Conservation (phyloP, 169 alveolate species). For the Plasmodium sp. region DNA sequence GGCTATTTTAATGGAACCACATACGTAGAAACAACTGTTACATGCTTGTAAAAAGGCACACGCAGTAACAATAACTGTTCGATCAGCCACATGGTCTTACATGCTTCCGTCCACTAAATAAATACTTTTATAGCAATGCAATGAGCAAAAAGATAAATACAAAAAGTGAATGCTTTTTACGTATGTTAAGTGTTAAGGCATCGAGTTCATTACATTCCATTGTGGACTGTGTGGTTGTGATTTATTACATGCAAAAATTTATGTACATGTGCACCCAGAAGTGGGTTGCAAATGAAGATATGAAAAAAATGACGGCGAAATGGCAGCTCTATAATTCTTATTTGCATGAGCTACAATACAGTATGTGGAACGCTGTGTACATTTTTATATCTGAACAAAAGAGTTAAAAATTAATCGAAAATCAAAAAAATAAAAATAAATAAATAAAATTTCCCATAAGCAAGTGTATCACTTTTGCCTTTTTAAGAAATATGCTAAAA, state of each 20-base stretch:
- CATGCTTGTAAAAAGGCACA: background rate
- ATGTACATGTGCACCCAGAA: background rate
- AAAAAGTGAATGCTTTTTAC: background rate
- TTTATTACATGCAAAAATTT: background rate
- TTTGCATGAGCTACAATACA: background rate
- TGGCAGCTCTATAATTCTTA: background rate
- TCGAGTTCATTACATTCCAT: background rate
- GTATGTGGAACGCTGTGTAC: slow-evolving; percentile 1
- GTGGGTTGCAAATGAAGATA: background rate
- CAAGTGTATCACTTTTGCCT: background rate
- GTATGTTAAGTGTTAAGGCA: background rate
- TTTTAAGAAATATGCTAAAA: background rate
- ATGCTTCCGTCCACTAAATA: background rate
- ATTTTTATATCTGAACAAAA: background rate
- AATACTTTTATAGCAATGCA: background rate
- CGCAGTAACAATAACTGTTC: background rate
- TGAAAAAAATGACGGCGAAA: slow-evolving; percentile 1
- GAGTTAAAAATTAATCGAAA: slow-evolving; percentile 7
- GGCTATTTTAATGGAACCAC: slow-evolving; percentile 38
- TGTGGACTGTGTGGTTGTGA: background rate
- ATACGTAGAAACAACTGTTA: slow-evolving; percentile 2
- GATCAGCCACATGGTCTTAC: background rate
- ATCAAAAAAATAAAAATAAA: background rate
- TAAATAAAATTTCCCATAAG: background rate
- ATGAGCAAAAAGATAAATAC: background rate